phyloP scores from a whole-genome alignment of 1,284 basidiomycete species.

The Ganoderma sinense region DNA sequence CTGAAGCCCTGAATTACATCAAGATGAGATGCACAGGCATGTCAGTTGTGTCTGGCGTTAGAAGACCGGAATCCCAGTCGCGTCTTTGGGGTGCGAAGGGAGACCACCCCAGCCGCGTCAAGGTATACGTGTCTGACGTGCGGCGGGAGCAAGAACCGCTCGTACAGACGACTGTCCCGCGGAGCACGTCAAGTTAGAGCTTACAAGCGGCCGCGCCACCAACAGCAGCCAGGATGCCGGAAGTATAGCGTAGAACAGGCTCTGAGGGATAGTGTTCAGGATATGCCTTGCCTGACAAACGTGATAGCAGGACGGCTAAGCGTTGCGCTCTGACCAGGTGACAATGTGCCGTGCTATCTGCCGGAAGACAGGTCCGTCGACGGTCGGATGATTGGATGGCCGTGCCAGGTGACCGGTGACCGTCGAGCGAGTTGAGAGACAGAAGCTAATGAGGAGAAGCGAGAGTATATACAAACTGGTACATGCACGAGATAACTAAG shows the following conservation, averaged over 20 bases:
- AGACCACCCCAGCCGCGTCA: constrained; percentile 9
- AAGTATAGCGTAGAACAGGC: background rate
- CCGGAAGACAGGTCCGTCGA: background rate
- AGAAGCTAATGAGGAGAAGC: background rate
- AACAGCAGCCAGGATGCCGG: background rate
- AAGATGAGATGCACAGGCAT: background rate
- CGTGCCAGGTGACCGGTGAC: background rate
- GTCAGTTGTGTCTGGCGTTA: constrained; percentile 9
- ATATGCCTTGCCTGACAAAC: background rate
- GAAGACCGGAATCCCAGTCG: background rate
- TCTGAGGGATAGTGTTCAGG: background rate
- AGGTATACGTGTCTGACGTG: constrained; percentile 12
- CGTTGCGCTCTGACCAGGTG: background rate
- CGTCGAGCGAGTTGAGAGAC: background rate
- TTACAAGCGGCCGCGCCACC: background rate
- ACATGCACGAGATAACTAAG: background rate
- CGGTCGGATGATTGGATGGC: background rate
- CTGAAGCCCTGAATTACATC: constrained; percentile 14
- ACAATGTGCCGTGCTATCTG: background rate
- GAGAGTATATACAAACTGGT: background rate
- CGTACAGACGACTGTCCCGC: background rate
- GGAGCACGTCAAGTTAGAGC: constrained; percentile 3
- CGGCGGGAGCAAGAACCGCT: background rate
- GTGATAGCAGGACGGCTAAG: background rate
- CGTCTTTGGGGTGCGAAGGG: constrained; percentile 2